Conservation (phyloP, 2,329 filamentous ascomycete genomes). For the Aspergillus oerlinghausenensis region DNA sequence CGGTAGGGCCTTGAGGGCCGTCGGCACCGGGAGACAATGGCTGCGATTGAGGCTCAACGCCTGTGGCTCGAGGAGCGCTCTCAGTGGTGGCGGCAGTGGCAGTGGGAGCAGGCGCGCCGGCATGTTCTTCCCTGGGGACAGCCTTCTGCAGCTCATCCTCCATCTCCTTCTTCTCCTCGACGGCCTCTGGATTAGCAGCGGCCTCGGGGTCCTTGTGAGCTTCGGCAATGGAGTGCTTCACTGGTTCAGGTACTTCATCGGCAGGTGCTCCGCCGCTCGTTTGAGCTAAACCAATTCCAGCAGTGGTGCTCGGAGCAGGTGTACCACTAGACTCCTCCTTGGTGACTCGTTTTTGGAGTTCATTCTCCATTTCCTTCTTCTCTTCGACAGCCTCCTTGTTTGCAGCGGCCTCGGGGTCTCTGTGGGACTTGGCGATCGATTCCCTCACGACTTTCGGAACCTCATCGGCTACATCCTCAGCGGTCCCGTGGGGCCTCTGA, state of each 20-base stretch:
- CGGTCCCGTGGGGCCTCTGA: slow-evolving; percentile 20
- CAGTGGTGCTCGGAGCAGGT: slow-evolving; percentile 37
- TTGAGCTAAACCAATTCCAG: slow-evolving; percentile 37
- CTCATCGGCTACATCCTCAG: slow-evolving; percentile 19
- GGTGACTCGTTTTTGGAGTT: slow-evolving; percentile 57
- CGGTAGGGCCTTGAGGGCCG: slow-evolving; percentile 14
- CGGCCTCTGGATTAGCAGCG: slow-evolving; percentile 62
- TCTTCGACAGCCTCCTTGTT: slow-evolving; percentile 66
- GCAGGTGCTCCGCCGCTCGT: slow-evolving; percentile 18
- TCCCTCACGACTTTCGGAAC: slow-evolving; percentile 44
- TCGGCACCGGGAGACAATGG: slow-evolving; percentile 16
- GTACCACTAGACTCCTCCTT: slow-evolving; percentile 33
- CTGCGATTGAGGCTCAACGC: slow-evolving; percentile 11
- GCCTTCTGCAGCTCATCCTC: slow-evolving; percentile 67
- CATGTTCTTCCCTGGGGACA: slow-evolving; percentile 30
- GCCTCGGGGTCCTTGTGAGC: slow-evolving; percentile 66
- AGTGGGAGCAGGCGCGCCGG: slow-evolving; percentile 32
- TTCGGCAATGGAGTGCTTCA: slow-evolving; percentile 42
- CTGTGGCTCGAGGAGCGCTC: slow-evolving; percentile 31
- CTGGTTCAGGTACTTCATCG: slow-evolving; percentile 39
- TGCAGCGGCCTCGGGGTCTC: slow-evolving; percentile 66
- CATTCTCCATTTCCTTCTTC: slow-evolving; percentile 69
- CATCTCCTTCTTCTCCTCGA: slow-evolving; percentile 69
- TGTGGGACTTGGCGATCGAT: slow-evolving; percentile 48
- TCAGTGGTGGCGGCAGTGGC: slow-evolving; percentile 35